These are phyloP conservation scores for Yarrowia sp. DNA, from an alignment of 805 yeast genomes.

Conservation along the genomic window DNA sequence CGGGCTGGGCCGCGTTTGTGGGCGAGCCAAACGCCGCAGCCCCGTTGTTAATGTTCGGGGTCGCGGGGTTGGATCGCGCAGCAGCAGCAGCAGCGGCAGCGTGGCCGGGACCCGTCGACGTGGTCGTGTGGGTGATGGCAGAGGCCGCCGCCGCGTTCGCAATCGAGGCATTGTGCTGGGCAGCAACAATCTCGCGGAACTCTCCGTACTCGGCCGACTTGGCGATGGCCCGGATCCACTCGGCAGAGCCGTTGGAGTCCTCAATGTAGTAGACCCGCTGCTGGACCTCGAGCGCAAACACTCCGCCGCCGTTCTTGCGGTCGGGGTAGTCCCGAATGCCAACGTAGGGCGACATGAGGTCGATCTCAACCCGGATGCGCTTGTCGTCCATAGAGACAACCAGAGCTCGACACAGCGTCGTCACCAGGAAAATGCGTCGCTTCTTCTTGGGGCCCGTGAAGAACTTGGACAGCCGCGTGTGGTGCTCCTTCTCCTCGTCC, in stretches of 20 bases:
- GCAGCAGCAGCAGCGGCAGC: conserved; percentile 17
- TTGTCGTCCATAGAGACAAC: conserved; percentile 37
- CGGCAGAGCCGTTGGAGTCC: conserved; percentile 36
- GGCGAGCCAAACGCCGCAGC: conserved; percentile 10
- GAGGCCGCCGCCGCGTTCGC: conserved; percentile 22
- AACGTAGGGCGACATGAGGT: conserved; percentile 39
- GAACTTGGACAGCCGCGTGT: conserved; percentile 36
- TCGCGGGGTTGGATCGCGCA: not conserved
- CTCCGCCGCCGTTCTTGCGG: conserved; percentile 34
- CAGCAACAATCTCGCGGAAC: conserved; percentile 19
- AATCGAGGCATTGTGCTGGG: conserved; percentile 25
- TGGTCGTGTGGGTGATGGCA: conserved; percentile 13
- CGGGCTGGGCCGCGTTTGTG: conserved; percentile 9
- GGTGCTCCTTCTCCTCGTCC: conserved; percentile 31
- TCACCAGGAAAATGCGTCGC: conserved; percentile 38
- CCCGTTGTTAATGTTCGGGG: conserved; percentile 11
- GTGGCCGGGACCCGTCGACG: conserved; percentile 4
- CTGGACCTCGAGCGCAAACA: conserved; percentile 39
- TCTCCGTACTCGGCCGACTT: conserved; percentile 36
- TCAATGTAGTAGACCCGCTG: conserved; percentile 39
- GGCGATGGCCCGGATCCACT: conserved; percentile 40
- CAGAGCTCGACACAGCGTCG: conserved; percentile 40
- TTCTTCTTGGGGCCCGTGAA: conserved; percentile 35
- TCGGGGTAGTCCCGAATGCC: conserved; percentile 38
- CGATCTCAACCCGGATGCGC: conserved; percentile 37